A percentile compares a stretch with the other conserved stretches of the same genome.
Evolutionary conservation across 1,139 yeast genomes (phyloP).

Genomic region (Lodderomyces elongisporus): DNA sequence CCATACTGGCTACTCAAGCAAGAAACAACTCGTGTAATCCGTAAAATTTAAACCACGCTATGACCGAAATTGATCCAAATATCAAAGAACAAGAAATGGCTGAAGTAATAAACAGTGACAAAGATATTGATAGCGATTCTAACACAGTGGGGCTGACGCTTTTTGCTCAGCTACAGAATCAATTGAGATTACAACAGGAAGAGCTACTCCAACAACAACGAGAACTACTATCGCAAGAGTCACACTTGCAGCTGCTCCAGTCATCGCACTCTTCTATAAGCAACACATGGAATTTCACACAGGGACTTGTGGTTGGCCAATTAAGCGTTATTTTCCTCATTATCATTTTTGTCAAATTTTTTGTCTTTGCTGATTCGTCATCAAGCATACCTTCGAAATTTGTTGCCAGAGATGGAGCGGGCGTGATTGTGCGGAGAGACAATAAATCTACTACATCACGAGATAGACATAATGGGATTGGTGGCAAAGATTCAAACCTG

Average conservation of each 20-base stretch:
- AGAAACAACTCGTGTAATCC: no score
- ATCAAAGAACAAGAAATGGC: no score
- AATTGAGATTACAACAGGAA: conserved; percentile 29
- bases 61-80: no score
- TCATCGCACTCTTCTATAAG: conserved; percentile 2
- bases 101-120: no score
- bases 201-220: conserved; percentile 25
- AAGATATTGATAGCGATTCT: no score
- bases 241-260: conserved; percentile 10
- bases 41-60: no score
- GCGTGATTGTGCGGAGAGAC: conserved; percentile 35
- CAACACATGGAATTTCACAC: conserved; percentile 59
- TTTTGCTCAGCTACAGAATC: conserved; percentile 25
- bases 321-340: conserved; percentile 73
- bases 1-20: no score
- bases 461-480: not conserved
- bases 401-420: conserved; percentile 28
- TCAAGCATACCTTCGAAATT: conserved; percentile 30
- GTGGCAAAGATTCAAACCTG: conserved; percentile 1
- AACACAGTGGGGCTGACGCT: no score
- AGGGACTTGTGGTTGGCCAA: conserved; percentile 80
- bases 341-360: conserved; percentile 74
- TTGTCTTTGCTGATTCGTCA: conserved; percentile 72
- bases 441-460: conserved; percentile 10
- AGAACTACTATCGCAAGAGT: conserved; percentile 27